These are phyloP conservation scores for Cladophialophora yegresii DNA, from an alignment of 2,329 filamentous ascomycete genomes.

Conservation along the genomic window DNA sequence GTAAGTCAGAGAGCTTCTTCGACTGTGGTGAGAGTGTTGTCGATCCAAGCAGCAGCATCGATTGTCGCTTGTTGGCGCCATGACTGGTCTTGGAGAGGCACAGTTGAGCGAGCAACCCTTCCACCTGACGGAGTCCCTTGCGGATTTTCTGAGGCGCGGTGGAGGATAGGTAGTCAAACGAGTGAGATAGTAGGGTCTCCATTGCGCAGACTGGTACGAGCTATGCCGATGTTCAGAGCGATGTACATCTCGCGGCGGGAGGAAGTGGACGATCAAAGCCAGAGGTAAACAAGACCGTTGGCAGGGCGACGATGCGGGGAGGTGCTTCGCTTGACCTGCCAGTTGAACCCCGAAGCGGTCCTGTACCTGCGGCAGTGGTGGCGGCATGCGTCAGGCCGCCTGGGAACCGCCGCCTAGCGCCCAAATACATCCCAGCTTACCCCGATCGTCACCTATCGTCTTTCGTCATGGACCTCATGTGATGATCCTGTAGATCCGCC, in stretches of 20 bases:
- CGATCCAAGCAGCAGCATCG: constrained; percentile 45
- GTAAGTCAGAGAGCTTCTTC: constrained; percentile 69
- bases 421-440: background rate
- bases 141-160: constrained; percentile 86
- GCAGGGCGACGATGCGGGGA: constrained; percentile 14
- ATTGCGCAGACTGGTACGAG: constrained; percentile 53
- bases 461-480: constrained; percentile 20
- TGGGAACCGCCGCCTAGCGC: constrained; percentile 10
- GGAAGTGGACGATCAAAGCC: background rate
- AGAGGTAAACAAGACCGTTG: constrained; percentile 5
- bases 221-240: background rate
- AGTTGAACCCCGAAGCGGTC: background rate
- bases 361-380: background rate
- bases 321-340: background rate
- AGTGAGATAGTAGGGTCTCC: constrained; percentile 88
- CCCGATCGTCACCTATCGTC: background rate
- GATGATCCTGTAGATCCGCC: constrained; percentile 8
- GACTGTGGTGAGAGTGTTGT: constrained; percentile 45
- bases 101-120: constrained; percentile 90
- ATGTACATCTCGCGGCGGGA: background rate
- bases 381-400: background rate
- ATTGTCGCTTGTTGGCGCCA: constrained; percentile 47
- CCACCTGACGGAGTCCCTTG: constrained; percentile 90
- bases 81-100: constrained; percentile 65
- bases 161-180: constrained; percentile 94